Conservation (phyloP, 805 yeast genomes). For the Yamadazyma akitaensis region DNA sequence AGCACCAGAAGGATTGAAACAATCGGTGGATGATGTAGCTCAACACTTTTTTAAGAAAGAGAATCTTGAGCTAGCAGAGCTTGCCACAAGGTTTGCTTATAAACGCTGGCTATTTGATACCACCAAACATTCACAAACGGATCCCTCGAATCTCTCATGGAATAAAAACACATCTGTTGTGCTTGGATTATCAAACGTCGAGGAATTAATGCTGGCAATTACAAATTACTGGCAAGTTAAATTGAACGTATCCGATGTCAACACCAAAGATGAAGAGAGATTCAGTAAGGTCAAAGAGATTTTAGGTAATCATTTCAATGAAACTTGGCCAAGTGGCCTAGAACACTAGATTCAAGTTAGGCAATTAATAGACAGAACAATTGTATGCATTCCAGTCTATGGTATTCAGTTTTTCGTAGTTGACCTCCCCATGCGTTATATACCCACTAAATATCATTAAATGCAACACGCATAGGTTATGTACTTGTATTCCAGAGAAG, state of each 20-base stretch:
- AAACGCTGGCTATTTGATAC: conserved; percentile 49
- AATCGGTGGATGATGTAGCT: conserved; percentile 48
- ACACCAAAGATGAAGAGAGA: conserved; percentile 41
- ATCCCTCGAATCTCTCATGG: conserved; percentile 17
- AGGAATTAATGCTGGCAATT: conserved; percentile 64
- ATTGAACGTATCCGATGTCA: conserved; percentile 27
- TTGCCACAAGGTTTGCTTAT: conserved; percentile 76
- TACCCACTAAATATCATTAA: too few relatives aligned
- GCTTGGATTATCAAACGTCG: conserved; percentile 66
- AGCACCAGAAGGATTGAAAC: conserved; percentile 55
- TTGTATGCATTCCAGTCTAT: not conserved
- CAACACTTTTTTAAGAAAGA: conserved; percentile 30
- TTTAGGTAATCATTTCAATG: conserved; percentile 57
- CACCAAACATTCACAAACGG: conserved; percentile 6
- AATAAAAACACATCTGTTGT: conserved; percentile 53
- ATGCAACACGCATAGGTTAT: too few relatives aligned
- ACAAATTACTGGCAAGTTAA: conserved; percentile 51
- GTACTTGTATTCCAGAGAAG: too few relatives aligned
- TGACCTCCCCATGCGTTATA: too few relatives aligned
- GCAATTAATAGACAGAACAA: not conserved
- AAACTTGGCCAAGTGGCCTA: conserved; percentile 56
- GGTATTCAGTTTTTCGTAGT: too few relatives aligned
- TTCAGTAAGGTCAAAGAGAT: conserved; percentile 41
- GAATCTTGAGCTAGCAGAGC: conserved; percentile 69
- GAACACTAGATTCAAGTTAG: not conserved